Conservation (phyloP, 225 moss, liverwort and hornwort species). For the Polytrichum formosum region DNA sequence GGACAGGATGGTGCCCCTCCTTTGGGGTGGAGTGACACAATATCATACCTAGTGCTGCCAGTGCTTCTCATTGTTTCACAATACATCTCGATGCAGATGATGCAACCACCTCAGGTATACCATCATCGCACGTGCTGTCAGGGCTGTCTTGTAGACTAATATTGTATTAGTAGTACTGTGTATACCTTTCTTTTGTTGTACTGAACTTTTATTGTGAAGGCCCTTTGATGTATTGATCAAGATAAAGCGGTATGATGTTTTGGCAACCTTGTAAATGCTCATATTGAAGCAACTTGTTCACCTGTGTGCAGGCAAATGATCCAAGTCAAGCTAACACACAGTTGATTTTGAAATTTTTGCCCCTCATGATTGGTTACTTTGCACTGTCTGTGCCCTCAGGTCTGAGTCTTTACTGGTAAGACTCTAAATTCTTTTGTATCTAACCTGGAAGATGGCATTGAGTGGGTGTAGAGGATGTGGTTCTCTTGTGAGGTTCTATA, state of each 20-base stretch:
- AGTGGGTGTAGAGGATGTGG: too few species aligned
- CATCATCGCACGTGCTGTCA: too few species aligned
- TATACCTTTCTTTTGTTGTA: too few species aligned
- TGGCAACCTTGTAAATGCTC: too few species aligned
- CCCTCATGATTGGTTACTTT: slow-evolving; percentile 99
- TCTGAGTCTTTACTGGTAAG: slow-evolving; percentile 90
- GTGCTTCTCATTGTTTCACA: slow-evolving; percentile 84
- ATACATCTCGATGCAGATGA: slow-evolving; percentile 92
- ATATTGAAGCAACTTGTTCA: too few species aligned
- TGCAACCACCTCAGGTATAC: slow-evolving; percentile 82
- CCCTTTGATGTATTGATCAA: too few species aligned
- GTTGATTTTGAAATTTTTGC: slow-evolving; percentile 84
- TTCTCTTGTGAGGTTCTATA: too few species aligned
- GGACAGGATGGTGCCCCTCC: slow-evolving; percentile 78
- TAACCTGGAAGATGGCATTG: too few species aligned
- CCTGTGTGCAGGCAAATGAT: slow-evolving; percentile 49
- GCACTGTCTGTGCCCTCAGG: slow-evolving; percentile 95
- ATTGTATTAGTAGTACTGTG: too few species aligned
- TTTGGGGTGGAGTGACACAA: slow-evolving; percentile 83
- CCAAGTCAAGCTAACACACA: slow-evolving; percentile 82
- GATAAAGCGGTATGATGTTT: too few species aligned
- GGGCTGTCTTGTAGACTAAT: too few species aligned
- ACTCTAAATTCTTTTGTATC: not conserved
- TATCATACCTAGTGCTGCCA: slow-evolving; percentile 77
- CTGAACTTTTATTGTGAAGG: too few species aligned